Base-by-base conservation (phyloP, 768 basidiomycete genomes). In the Leccinum uliginosum region DNA sequence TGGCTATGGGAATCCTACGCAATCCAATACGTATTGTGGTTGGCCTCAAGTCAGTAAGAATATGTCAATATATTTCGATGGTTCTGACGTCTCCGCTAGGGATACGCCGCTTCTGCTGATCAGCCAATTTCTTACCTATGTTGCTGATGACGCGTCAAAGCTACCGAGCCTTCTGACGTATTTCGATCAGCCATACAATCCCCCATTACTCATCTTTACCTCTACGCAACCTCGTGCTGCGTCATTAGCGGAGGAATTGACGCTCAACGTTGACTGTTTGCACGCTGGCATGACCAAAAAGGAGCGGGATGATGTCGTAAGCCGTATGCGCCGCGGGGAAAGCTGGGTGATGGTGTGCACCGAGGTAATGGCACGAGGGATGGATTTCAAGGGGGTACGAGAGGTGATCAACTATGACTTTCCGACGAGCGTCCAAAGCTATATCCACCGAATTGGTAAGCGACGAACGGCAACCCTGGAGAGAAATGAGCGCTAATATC, bases 401-500 rank as follows among this genome's bases (percentile, higher is more conserved):
- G 91, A 98, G 67, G 94, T 99, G 10, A 87, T 98, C 67, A 99
- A 98, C 71, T 95, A 91, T 65, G 96, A 98, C 73, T 98, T 98
- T 73, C 97, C 97, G 3, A 93, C 89, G 38, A 95, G 85, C 54
- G 88, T 96, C 2, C 93, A 96, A 71, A 94, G 91, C 66, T 99
- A 99, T 67, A 83, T 99, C 44, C 97, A 99, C 72, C 81, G 97
- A 23, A 97, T 99, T 51, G 96, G 92, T 87, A 35, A 15, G 21
- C 21, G 48, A 75, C 67, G 56, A 34, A 23, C 53, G 19, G 46
- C 32, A 19, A 43, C 5, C 10, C 2, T 19, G 40, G 40, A 12
- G n/a, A 12, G n/a, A 43, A 5, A 43, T 43, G 40, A 43, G 40
- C 40, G 48, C 40, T 66, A 53, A 67, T 51, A 15, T 49, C 26